Base-by-base conservation (phyloP, 805 yeast genomes). In the Candida yuanshanica region DNA sequence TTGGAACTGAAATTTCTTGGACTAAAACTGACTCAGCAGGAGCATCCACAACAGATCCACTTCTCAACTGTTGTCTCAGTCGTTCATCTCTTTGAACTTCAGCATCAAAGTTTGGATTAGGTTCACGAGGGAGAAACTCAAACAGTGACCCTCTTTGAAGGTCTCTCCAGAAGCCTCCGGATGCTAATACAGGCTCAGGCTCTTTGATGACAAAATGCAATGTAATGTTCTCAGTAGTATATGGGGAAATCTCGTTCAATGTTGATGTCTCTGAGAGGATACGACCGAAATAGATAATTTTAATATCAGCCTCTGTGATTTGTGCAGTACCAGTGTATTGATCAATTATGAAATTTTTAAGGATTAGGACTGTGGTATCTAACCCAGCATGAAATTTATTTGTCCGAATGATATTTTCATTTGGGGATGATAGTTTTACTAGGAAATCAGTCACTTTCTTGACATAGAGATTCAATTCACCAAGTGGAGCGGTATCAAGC, bases 401-500 rank as follows among this genome's bases (percentile, higher is more conserved):
- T 0, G 40, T 35, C 36, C 56, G 47, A 6, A 53, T 20, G 10
- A 46, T 23, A 2, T 33, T 20, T 18, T 49, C 51, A 9, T 20
- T 33, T 2, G 61, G 59, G 1, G 55, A 50, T 2, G 55, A 46
- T 26, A 57, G 60, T 25, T 48, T 54, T 12, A 61, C 47, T 31
- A 47, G 47, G 41, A 59, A 55, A 37, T 56, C 60, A 14, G 46
- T 39, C 1, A 32, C 31, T 10, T 46, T 33, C 6, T 44, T 51
- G 2, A 60, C 50, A 12, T 60, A 56, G 39, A 66, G 52, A 34
- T 50, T 52, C 20, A 59, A 36, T 4, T 45, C 47, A 10, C 55
- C 56, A 5, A 50, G 44, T 3, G 71, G 71, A 0, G 62, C 55
- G 21, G 60, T 57, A 47, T 65, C 70, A n/a, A 63, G 42, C 1